These are phyloP conservation scores for Bipolaris bicolor DNA, from an alignment of 2,329 filamentous ascomycete species.

Conservation along the genomic window DNA sequence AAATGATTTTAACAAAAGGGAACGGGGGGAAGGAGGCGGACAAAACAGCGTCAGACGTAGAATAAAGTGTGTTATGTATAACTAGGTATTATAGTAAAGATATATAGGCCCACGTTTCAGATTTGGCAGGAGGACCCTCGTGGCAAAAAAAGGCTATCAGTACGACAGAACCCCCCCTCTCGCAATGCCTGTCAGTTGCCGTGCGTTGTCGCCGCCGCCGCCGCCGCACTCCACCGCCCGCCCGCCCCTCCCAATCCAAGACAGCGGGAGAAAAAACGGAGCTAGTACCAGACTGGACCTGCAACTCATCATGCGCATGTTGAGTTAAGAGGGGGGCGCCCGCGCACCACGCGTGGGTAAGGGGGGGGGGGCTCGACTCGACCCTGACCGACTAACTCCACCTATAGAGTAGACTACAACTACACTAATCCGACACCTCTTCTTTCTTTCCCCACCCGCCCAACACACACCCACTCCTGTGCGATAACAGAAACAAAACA, in stretches of 20 bases:
- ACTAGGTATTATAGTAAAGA: too few relatives aligned
- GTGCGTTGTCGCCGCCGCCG: too few relatives aligned
- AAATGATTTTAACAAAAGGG: too few relatives aligned
- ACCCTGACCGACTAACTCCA: conserved; percentile 9
- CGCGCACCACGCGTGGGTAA: background rate
- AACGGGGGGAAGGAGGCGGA: too few relatives aligned
- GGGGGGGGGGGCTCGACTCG: background rate
- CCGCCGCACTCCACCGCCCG: too few relatives aligned
- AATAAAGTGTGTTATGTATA: too few relatives aligned
- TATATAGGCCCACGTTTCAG: too few relatives aligned
- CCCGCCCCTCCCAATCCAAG: background rate
- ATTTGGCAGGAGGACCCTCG: too few relatives aligned
- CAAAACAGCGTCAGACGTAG: too few relatives aligned
- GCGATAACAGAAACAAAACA: conserved; percentile 14
- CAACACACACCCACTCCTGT: conserved; percentile 5
- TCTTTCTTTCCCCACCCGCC: background rate
- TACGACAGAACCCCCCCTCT: too few relatives aligned
- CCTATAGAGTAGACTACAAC: background rate
- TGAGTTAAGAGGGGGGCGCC: background rate
- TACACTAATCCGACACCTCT: background rate
- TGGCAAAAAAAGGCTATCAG: too few relatives aligned
- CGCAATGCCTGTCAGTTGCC: too few relatives aligned
- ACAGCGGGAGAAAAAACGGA: background rate
- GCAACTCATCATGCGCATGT: conserved; percentile 14
- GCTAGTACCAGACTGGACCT: conserved; percentile 10